Evolutionary conservation across 345 rosid genomes (phyloP).

Genomic region (Syzygium grande): DNA sequence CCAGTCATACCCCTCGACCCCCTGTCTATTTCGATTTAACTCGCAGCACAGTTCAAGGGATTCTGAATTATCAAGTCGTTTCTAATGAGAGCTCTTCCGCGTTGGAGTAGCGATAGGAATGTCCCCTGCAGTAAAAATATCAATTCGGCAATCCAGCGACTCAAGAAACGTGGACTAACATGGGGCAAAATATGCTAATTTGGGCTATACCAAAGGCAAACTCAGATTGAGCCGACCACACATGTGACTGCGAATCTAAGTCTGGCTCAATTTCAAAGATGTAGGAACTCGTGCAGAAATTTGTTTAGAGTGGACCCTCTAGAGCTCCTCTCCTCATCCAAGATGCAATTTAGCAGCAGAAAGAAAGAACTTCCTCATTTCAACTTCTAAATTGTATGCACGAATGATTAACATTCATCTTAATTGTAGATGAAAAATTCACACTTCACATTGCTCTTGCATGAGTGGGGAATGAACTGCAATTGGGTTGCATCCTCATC

Average conservation of each 20-base stretch:
- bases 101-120: background rate
- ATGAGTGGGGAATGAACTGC: background rate
- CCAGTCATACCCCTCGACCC: background rate
- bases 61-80: background rate
- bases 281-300: background rate
- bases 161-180: background rate
- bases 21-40: background rate
- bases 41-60: background rate
- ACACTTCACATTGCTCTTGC: background rate
- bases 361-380: background rate
- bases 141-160: background rate
- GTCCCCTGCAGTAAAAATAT: background rate
- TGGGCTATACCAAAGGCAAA: background rate
- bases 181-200: background rate
- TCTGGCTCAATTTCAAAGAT: background rate
- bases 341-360: background rate
- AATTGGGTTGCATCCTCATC: background rate
- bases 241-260: background rate
- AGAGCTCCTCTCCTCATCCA: background rate
- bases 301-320: background rate
- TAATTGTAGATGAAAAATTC: background rate
- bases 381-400: background rate
- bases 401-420: background rate
- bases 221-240: background rate
- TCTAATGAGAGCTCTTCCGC: background rate